Evolutionary conservation across 805 yeast genomes (phyloP), one percentile per base, ranked within the genome.

Genomic region (Komagataella phaffii): DNA sequence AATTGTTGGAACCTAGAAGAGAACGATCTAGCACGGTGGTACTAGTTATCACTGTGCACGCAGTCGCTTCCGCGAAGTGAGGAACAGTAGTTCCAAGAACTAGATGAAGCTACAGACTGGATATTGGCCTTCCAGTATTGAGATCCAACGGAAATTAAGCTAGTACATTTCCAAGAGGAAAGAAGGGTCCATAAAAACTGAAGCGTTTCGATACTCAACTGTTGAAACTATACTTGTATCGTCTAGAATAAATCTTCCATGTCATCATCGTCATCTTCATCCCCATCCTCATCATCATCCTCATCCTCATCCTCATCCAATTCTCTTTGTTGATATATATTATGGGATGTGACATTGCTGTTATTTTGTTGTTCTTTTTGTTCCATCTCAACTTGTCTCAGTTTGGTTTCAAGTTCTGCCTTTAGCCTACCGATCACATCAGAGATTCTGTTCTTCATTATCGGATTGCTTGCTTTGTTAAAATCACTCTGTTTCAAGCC

Each of bases 371-470:
- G 46, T 14, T 49, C 51, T 46, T 24, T 50, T 51, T 65, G 73
- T 50, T 64, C 66, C 14, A 56, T 63, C 56, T 67, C 70, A 58
- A 89, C 70, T 59, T 84, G 88, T 54, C 82, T 73, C 66, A 76
- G 77, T 70, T 91, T 93, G 61, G 81, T 74, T 51, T 88, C 96
- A 54, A 88, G 74, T 59, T 91, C 96, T 51, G 83, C 81, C 64
- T 81, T 82, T 61, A 93, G 74, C 54, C 90, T 82, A 53, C 75
- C 77, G 50, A 88, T 85, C 50, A 85, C 89, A 56, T 85, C 93
- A 59, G 83, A 75, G 63, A 90, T 86, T 68, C 97, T 83, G 65
- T 83, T 85, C 61, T 83, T 81, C 79, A 93, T 75, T 68, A 91
- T 83, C 58, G 91, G 90, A 62, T 88, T 88, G 49, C 81, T 75